Percentiles rank a stretch among this genome's conserved stretches.
phyloP scores from a whole-genome alignment of 768 basidiomycete genomes.

The Kwoniella sp. region DNA sequence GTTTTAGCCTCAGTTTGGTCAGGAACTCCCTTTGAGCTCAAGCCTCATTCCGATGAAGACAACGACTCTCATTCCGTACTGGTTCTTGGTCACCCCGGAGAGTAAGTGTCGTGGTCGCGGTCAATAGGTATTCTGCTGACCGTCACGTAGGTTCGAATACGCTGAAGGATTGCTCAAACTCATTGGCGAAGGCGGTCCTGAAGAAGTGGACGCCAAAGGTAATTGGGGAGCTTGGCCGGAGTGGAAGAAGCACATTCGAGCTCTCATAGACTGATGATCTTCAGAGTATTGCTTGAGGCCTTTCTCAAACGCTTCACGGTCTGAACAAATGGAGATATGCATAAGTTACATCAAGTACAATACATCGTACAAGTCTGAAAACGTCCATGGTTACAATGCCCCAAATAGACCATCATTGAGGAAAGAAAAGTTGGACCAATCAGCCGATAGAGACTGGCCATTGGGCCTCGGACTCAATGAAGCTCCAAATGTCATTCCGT shows the following conservation, averaged over 20 bases:
- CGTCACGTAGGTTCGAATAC: slow-evolving; percentile 12
- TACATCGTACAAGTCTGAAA: too few relatives aligned
- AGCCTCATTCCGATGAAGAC: slow-evolving; percentile 14
- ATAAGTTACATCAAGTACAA: slow-evolving; percentile 6
- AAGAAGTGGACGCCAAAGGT: slow-evolving; percentile 20
- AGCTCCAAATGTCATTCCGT: neutral
- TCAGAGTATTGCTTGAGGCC: too few relatives aligned
- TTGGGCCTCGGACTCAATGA: neutral
- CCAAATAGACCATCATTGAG: slow-evolving; percentile 17
- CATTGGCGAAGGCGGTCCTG: slow-evolving; percentile 20
- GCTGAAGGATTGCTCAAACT: slow-evolving; percentile 22
- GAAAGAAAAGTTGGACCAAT: slow-evolving; percentile 15
- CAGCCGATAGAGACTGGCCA: neutral
- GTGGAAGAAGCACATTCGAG: slow-evolving; percentile 26
- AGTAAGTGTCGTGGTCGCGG: too few relatives aligned
- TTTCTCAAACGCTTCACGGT: too few relatives aligned
- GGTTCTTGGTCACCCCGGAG: slow-evolving; percentile 24
- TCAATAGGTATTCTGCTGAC: slow-evolving; percentile 1
- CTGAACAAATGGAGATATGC: neutral
- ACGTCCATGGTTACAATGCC: too few relatives aligned
- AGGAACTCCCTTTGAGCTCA: slow-evolving; percentile 11
- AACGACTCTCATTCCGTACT: slow-evolving; percentile 22
- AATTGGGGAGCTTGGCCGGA: slow-evolving; percentile 23
- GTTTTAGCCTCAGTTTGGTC: slow-evolving; percentile 9
- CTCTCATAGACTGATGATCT: slow-evolving; percentile 14